Evolutionary conservation across 2,329 filamentous ascomycete species (phyloP).

Genomic region (Pseudogymnoascus sp.): DNA sequence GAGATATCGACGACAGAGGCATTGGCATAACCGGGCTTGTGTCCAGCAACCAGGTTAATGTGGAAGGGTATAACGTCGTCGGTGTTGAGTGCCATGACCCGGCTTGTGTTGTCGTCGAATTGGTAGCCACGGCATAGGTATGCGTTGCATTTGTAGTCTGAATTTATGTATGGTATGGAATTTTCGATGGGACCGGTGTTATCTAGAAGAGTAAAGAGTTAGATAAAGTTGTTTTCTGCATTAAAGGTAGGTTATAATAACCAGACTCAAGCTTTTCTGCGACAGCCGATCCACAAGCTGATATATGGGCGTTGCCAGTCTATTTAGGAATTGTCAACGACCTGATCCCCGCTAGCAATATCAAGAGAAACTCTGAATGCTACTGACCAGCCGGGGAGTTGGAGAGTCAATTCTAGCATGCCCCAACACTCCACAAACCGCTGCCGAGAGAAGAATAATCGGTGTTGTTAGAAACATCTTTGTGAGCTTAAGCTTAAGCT

Average conservation of each 20-base stretch:
- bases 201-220: neutral
- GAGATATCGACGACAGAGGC: neutral
- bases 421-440: neutral
- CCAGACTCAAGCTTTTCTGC: neutral
- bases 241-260: neutral
- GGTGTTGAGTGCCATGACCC: slow-evolving; percentile 35
- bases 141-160: slow-evolving; percentile 29
- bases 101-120: slow-evolving; percentile 36
- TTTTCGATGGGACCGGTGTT: neutral
- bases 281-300: neutral
- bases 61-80: slow-evolving; percentile 29
- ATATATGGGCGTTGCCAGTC: neutral
- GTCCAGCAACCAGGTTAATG: slow-evolving; percentile 33
- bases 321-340: neutral
- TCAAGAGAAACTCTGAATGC: neutral
- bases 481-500: neutral
- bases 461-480: neutral
- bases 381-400: neutral
- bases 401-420: neutral
- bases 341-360: neutral
- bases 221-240: neutral
- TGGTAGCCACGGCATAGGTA: slow-evolving; percentile 41
- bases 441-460: neutral
- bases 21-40: neutral
- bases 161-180: neutral